phyloP scores from a whole-genome alignment of 208 protist genomes.

The Crithidia expoeki region DNA sequence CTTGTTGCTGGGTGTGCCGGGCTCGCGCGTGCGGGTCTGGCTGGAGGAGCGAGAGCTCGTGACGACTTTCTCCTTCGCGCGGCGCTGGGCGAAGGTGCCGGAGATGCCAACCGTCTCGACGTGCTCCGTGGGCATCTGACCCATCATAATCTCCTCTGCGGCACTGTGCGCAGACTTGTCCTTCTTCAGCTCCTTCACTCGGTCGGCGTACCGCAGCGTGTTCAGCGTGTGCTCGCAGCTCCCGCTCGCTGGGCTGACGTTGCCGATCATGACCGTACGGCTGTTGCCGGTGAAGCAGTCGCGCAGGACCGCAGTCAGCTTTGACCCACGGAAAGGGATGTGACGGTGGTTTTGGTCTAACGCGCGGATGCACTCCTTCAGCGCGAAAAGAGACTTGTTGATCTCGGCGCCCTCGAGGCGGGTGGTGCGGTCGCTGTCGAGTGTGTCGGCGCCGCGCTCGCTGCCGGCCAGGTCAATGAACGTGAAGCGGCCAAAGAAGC shows the following conservation, averaged over 20 bases:
- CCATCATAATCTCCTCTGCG: constrained; percentile 94
- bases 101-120: constrained; percentile 81
- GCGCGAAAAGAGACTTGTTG: constrained; percentile 90
- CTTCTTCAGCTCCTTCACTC: constrained; percentile 94
- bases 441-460: constrained; percentile 84
- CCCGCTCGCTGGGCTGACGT: constrained; percentile 84
- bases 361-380: constrained; percentile 90
- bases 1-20: constrained; percentile 60
- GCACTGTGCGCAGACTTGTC: constrained; percentile 76
- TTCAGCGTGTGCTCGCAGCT: constrained; percentile 87
- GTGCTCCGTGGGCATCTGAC: constrained; percentile 88
- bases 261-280: constrained; percentile 95
- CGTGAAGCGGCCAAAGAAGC: constrained; percentile 91
- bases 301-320: constrained; percentile 93
- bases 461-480: constrained; percentile 95
- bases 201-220: constrained; percentile 87
- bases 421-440: constrained; percentile 77
- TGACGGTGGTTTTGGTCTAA: constrained; percentile 84
- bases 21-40: constrained; percentile 60
- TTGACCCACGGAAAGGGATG: constrained; percentile 94
- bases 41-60: constrained; percentile 56
- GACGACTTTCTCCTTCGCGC: constrained; percentile 69
- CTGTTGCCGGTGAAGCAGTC: constrained; percentile 93
- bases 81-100: constrained; percentile 79
- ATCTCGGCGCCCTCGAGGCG: constrained; percentile 90